These are phyloP conservation scores for Xylariaceae sp. DNA, from an alignment of 2,329 filamentous ascomycete genomes.

Conservation along the genomic window DNA sequence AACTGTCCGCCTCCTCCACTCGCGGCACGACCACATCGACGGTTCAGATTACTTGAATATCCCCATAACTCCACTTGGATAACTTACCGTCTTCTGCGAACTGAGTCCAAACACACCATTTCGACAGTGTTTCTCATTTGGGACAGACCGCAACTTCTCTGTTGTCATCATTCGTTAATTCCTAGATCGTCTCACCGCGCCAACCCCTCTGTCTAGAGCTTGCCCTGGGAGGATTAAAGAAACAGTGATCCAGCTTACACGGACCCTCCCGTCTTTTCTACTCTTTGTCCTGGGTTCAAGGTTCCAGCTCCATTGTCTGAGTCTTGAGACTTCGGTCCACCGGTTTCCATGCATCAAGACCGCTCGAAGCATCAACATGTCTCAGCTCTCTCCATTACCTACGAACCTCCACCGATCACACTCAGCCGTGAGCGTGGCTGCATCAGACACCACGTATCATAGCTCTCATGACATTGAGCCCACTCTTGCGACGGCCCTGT, in stretches of 20 bases:
- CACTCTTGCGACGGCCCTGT: conserved; percentile 25
- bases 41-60: conserved; percentile 5
- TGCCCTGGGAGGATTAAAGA: conserved; percentile 1
- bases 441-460: conserved; percentile 49
- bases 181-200: conserved; percentile 6
- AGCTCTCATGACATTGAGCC: conserved; percentile 49
- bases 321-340: not conserved
- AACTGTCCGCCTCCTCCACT: conserved; percentile 7
- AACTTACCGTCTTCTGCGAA: conserved; percentile 9
- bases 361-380: conserved; percentile 14
- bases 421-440: conserved; percentile 38
- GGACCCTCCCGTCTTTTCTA: not conserved
- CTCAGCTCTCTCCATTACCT: conserved; percentile 17
- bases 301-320: not conserved
- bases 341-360: not conserved
- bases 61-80: conserved; percentile 10
- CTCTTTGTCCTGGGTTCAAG: not conserved
- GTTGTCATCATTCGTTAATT: conserved; percentile 1
- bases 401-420: conserved; percentile 21
- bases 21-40: conserved; percentile 6
- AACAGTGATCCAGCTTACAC: not conserved
- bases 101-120: conserved; percentile 10
- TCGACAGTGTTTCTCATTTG: not conserved
- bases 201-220: conserved; percentile 7
- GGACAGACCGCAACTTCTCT: conserved; percentile 18